Evolutionary conservation across 768 basidiomycete genomes (phyloP).

Genomic region (Trametes meyenii): DNA sequence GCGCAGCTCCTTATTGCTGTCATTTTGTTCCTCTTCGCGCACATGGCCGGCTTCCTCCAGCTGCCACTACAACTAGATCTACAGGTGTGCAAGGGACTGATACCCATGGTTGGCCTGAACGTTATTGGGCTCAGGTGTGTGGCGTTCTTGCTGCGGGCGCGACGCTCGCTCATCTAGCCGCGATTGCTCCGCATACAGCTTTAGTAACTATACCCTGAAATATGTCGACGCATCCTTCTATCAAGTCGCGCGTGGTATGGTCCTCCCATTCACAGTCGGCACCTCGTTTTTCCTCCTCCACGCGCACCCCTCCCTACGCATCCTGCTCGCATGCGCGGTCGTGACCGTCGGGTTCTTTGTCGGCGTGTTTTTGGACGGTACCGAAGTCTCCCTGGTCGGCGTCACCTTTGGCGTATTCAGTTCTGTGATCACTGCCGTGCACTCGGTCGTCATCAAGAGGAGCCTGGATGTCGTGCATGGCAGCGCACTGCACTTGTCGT

Average conservation of each 20-base stretch:
- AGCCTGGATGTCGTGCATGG: slow-evolving; percentile 79
- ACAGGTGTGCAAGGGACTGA: slow-evolving; percentile 70
- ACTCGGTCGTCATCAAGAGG: slow-evolving; percentile 94
- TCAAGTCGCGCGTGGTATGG: slow-evolving; percentile 91
- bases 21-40: slow-evolving; percentile 66
- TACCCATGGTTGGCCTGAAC: slow-evolving; percentile 75
- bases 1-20: slow-evolving; percentile 81
- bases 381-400: slow-evolving; percentile 60
- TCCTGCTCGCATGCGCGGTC: slow-evolving; percentile 72
- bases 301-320: slow-evolving; percentile 72
- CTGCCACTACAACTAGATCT: slow-evolving; percentile 66
- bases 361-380: slow-evolving; percentile 80
- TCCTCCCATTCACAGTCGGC: slow-evolving; percentile 90
- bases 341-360: slow-evolving; percentile 94
- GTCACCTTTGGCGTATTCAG: slow-evolving; percentile 81
- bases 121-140: slow-evolving; percentile 80
- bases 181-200: slow-evolving; percentile 43
- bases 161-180: not conserved
- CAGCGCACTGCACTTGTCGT: slow-evolving; percentile 82
- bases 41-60: slow-evolving; percentile 64
- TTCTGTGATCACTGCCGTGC: slow-evolving; percentile 84
- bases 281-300: slow-evolving; percentile 83
- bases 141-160: not conserved
- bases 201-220: slow-evolving; percentile 90
- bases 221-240: slow-evolving; percentile 95